A percentile compares a stretch with the other conserved stretches of the same genome.
Evolutionary conservation across 2,329 filamentous ascomycete species (phyloP).

Genomic region (Claviceps sp.): DNA sequence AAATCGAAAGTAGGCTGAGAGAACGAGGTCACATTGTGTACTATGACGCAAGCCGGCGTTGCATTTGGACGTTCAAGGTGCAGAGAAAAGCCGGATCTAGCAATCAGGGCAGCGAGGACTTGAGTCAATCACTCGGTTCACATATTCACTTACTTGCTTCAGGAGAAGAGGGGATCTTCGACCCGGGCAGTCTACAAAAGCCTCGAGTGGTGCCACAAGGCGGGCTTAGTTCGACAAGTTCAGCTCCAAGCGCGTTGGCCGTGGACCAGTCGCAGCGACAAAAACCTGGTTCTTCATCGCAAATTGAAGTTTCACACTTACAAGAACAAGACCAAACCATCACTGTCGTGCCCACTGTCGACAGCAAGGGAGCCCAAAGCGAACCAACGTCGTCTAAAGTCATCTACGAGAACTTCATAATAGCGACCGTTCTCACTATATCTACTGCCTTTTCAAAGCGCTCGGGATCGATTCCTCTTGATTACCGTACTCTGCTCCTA

Average conservation of each 20-base stretch:
- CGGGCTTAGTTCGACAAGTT: constrained; percentile 32
- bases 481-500: constrained; percentile 38
- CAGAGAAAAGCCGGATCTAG: constrained; percentile 25
- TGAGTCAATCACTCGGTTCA: constrained; percentile 28
- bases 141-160: constrained; percentile 30
- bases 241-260: constrained; percentile 27
- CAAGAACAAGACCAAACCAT: constrained; percentile 16
- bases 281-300: constrained; percentile 5
- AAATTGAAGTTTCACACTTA: constrained; percentile 1
- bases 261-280: constrained; percentile 23
- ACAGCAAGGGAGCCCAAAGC: constrained; percentile 9
- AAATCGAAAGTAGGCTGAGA: constrained; percentile 37
- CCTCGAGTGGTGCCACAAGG: constrained; percentile 26
- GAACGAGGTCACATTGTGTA: constrained; percentile 39
- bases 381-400: constrained; percentile 22
- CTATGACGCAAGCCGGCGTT: constrained; percentile 35
- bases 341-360: constrained; percentile 14
- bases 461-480: constrained; percentile 37
- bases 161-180: constrained; percentile 37
- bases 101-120: constrained; percentile 11
- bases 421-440: constrained; percentile 37
- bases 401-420: constrained; percentile 40
- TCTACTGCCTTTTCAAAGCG: constrained; percentile 34
- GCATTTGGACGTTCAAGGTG: constrained; percentile 42
- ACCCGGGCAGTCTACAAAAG: constrained; percentile 34